Percentiles rank a stretch among this genome's conserved stretches.
phyloP scores from a whole-genome alignment of 805 yeast species.

The Pichia sporocuriosa region DNA sequence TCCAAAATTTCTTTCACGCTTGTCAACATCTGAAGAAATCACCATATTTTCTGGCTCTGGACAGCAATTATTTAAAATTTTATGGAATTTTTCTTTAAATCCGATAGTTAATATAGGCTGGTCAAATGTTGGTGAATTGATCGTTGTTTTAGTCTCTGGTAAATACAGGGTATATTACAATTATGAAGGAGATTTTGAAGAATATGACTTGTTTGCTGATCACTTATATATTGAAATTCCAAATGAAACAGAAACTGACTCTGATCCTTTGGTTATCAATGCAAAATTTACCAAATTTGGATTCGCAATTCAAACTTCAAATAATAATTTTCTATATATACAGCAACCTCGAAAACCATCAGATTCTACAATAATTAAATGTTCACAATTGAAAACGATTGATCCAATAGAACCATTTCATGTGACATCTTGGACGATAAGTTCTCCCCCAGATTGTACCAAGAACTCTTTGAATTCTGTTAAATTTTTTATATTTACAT shows the following conservation, averaged over 20 bases:
- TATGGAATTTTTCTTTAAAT: slow-evolving; percentile 44
- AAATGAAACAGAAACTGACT: neutral
- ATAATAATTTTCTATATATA: slow-evolving; percentile 37
- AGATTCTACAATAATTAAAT: neutral
- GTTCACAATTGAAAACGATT: neutral
- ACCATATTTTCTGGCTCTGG: slow-evolving; percentile 33
- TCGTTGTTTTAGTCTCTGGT: slow-evolving; percentile 49
- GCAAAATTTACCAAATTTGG: slow-evolving; percentile 36
- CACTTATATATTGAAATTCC: neutral
- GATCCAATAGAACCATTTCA: slow-evolving; percentile 28
- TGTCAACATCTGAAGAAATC: slow-evolving; percentile 15
- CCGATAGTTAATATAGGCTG: slow-evolving; percentile 46
- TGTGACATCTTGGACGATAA: neutral
- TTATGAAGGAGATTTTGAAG: slow-evolving; percentile 60
- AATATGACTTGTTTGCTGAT: slow-evolving; percentile 30
- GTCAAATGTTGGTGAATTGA: slow-evolving; percentile 45
- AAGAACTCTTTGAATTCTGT: neutral
- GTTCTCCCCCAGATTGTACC: neutral
- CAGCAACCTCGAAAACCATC: slow-evolving; percentile 17
- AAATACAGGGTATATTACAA: slow-evolving; percentile 54
- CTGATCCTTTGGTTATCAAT: neutral
- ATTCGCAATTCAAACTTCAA: slow-evolving; percentile 37
- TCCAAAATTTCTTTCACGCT: slow-evolving; percentile 21
- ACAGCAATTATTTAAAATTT: slow-evolving; percentile 23
- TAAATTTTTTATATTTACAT: slow-evolving; percentile 1